Conservation (phyloP, 192 early-diverging fungal genomes). For the Linderina pennispora region DNA sequence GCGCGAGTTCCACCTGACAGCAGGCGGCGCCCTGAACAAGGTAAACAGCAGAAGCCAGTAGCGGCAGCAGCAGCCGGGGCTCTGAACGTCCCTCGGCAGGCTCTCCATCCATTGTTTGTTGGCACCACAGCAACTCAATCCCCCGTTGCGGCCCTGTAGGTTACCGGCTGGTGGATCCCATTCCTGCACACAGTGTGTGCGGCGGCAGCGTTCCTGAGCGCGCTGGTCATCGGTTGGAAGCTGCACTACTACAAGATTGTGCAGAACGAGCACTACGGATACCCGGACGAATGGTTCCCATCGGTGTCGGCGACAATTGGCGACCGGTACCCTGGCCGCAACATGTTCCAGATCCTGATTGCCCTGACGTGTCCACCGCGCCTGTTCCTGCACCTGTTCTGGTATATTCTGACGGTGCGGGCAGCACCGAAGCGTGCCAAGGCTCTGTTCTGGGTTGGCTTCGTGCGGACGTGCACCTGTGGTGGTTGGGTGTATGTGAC, state of each 20-base stretch:
- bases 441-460: conserved; percentile 42
- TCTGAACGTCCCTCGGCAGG: too few relatives aligned
- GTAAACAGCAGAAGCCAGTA: conserved; percentile 1
- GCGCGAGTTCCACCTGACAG: conserved; percentile 29
- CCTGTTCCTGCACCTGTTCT: conserved; percentile 42
- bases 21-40: conserved; percentile 35
- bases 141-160: conserved; percentile 7
- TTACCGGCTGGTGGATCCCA: conserved; percentile 48
- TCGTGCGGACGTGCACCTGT: conserved; percentile 66
- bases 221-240: conserved; percentile 61
- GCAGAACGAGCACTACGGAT: conserved; percentile 68
- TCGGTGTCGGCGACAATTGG: conserved; percentile 77
- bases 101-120: too few relatives aligned
- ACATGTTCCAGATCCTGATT: conserved; percentile 72
- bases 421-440: conserved; percentile 26
- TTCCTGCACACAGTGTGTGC: conserved; percentile 48
- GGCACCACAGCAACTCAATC: neutral
- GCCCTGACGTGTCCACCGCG: conserved; percentile 59
- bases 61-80: neutral
- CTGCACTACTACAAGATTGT: conserved; percentile 80
- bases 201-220: conserved; percentile 58
- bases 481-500: conserved; percentile 84
- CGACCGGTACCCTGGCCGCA: conserved; percentile 70
- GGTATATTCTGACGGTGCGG: conserved; percentile 38
- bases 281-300: conserved; percentile 75